Evolutionary conservation across 2,329 filamentous ascomycete genomes (phyloP).

Genomic region (Talaromyces sp.): DNA sequence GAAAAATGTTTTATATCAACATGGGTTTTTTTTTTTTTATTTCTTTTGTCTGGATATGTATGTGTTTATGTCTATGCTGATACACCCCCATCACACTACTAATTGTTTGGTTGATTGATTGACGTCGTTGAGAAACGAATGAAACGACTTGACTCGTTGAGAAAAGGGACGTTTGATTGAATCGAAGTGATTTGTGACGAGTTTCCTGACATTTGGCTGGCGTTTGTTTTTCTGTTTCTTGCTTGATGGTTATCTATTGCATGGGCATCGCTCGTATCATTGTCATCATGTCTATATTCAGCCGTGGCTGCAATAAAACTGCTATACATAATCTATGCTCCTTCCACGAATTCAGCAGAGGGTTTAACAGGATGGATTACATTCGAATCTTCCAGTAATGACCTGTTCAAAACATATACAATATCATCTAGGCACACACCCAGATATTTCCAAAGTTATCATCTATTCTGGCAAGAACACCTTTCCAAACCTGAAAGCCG

Average conservation of each 20-base stretch:
- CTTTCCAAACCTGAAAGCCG: conserved; percentile 45
- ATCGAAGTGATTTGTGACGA: neutral
- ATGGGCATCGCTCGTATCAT: neutral
- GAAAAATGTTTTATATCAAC: conserved; percentile 2
- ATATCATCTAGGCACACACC: neutral
- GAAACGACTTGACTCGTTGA: neutral
- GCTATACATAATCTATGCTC: neutral
- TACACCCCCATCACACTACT: neutral
- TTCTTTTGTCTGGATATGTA: neutral
- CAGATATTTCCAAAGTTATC: neutral
- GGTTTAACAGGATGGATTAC: neutral
- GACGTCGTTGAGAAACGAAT: neutral
- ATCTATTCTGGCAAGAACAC: conserved; percentile 39
- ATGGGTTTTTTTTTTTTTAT: neutral
- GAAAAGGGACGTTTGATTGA: neutral
- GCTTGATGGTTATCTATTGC: neutral
- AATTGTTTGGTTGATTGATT: neutral
- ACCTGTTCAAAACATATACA: neutral
- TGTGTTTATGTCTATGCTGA: neutral
- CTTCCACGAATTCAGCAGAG: neutral
- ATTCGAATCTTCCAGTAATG: neutral
- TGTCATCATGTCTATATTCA: neutral
- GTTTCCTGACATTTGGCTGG: conserved; percentile 3
- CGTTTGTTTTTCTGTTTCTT: neutral
- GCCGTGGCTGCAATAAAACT: neutral